Conservation (phyloP, 495 filamentous ascomycete species). For the Penicillium cosmopolitanum region DNA sequence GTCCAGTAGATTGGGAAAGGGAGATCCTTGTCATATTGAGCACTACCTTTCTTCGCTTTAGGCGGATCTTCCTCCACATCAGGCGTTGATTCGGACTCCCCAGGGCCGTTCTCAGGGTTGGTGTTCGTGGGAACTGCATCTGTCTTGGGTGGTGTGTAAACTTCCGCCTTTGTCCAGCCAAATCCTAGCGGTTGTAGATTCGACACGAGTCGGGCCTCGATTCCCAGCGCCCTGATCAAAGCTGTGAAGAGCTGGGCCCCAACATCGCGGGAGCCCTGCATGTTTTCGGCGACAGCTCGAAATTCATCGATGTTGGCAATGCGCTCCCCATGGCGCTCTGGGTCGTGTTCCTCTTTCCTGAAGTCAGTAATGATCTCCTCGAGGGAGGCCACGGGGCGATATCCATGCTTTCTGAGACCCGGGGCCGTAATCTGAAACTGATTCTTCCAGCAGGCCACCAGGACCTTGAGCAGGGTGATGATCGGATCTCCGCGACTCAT, state of each 20-base stretch:
- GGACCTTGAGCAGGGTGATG: slow-evolving; percentile 72
- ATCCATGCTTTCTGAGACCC: slow-evolving; percentile 85
- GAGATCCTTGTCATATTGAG: slow-evolving; percentile 65
- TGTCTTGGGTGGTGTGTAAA: slow-evolving; percentile 47
- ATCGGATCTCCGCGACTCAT: slow-evolving; percentile 81
- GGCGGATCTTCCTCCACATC: slow-evolving; percentile 13
- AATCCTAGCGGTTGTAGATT: slow-evolving; percentile 89
- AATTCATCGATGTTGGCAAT: slow-evolving; percentile 69
- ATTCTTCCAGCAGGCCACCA: slow-evolving; percentile 86
- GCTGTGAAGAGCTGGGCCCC: slow-evolving; percentile 91
- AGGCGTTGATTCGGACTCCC: slow-evolving; percentile 18
- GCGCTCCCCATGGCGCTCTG: slow-evolving; percentile 71
- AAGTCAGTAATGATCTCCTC: slow-evolving; percentile 67
- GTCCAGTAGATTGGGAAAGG: slow-evolving; percentile 91
- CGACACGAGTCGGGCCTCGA: slow-evolving; percentile 80
- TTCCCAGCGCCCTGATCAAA: slow-evolving; percentile 76
- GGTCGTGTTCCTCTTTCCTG: slow-evolving; percentile 62
- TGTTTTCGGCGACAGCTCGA: slow-evolving; percentile 65
- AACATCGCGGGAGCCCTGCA: slow-evolving; percentile 83
- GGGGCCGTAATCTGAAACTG: slow-evolving; percentile 78
- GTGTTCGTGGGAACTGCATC: slow-evolving; percentile 31
- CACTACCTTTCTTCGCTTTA: slow-evolving; percentile 18
- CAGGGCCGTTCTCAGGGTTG: slow-evolving; percentile 20
- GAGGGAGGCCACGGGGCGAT: slow-evolving; percentile 70
- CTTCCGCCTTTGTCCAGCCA: slow-evolving; percentile 86